Evolutionary conservation across 352 stramenopile genomes (phyloP).

Genomic region (Stephanocyclus meneghinianus): DNA sequence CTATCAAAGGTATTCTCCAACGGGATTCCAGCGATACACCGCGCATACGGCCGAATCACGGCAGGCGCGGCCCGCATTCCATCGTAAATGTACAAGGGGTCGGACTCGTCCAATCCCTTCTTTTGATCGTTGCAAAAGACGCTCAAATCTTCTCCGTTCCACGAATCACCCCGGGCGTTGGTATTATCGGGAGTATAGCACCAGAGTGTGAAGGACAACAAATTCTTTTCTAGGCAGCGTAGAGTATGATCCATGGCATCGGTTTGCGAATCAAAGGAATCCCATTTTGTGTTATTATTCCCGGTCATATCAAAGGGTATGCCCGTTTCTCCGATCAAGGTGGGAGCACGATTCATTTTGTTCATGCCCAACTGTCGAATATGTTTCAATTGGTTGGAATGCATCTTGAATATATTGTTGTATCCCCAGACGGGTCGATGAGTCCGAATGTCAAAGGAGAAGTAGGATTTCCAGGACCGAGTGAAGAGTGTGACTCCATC

Average conservation of each 20-base stretch:
- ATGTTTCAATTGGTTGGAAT: conserved; percentile 9
- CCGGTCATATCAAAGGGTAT: conserved; percentile 41
- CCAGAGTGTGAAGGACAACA: conserved; percentile 88
- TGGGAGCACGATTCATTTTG: conserved; percentile 36
- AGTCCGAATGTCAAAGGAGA: conserved; percentile 19
- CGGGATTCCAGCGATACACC: conserved; percentile 32
- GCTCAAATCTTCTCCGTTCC: conserved; percentile 66
- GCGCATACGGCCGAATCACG: conserved; percentile 49
- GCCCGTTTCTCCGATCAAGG: conserved; percentile 55
- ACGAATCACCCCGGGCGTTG: conserved; percentile 52
- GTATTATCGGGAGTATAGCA: conserved; percentile 82
- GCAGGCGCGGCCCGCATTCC: conserved; percentile 37
- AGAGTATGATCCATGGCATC: conserved; percentile 84
- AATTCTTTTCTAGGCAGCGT: conserved; percentile 80
- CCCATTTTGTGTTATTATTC: neutral
- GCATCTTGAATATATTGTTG: conserved; percentile 20
- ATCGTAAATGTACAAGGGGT: conserved; percentile 47
- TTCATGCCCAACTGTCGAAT: conserved; percentile 22
- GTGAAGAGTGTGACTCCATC: conserved; percentile 87
- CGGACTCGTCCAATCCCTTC: conserved; percentile 10
- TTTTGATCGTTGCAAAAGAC: conserved; percentile 49
- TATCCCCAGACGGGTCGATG: conserved; percentile 26
- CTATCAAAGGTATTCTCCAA: conserved; percentile 45
- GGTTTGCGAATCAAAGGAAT: neutral
- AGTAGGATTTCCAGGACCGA: conserved; percentile 16